phyloP scores from a whole-genome alignment of 805 yeast species.

The Nematodospora valgi region DNA sequence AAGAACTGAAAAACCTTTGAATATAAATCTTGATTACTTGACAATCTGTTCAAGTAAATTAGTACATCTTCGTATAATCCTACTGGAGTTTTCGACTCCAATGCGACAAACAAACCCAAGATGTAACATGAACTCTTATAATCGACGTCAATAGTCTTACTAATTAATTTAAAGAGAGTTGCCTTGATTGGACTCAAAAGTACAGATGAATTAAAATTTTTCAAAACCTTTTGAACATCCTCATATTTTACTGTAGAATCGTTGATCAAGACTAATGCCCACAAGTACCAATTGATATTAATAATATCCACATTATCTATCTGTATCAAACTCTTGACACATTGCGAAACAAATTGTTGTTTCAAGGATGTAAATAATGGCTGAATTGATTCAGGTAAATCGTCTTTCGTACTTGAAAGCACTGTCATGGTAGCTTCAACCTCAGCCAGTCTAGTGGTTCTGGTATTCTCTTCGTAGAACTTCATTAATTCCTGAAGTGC shows the following conservation, averaged over 20 bases:
- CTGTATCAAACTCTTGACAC: conserved; percentile 1
- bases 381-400: conserved; percentile 1
- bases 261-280: conserved; percentile 1
- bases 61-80: conserved; percentile 5
- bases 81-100: conserved; percentile 4
- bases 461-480: conserved; percentile 6
- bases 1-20: conserved; percentile 12
- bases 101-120: conserved; percentile 13
- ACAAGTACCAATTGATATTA: conserved; percentile 7
- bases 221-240: neutral
- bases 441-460: conserved; percentile 5
- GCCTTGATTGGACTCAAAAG: conserved; percentile 1
- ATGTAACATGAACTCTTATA: conserved; percentile 13
- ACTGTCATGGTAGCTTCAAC: conserved; percentile 12
- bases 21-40: conserved; percentile 9
- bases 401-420: conserved; percentile 5
- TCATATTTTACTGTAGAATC: too few relatives aligned
- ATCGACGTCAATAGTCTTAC: conserved; percentile 9
- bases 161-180: conserved; percentile 8
- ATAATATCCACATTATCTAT: conserved; percentile 1
- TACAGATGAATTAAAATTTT: neutral
- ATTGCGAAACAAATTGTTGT: neutral
- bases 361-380: neutral
- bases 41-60: conserved; percentile 9
- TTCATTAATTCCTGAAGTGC: conserved; percentile 14